Evolutionary conservation across 257 asterid species (phyloP), one percentile per base, ranked within the genome.

Genomic region (Handroanthus guayacan): DNA sequence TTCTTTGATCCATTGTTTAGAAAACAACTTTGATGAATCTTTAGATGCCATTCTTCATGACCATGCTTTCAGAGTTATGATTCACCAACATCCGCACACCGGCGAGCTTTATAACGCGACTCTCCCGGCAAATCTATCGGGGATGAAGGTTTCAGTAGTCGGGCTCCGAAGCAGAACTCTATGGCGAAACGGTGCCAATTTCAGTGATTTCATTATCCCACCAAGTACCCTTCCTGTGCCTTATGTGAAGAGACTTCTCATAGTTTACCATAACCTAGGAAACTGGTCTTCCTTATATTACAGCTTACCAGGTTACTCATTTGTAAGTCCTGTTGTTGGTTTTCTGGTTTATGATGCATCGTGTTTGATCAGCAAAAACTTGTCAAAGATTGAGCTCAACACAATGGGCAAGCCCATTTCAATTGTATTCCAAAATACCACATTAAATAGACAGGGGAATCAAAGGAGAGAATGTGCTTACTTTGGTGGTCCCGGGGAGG

Each of bases 111-210:
- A 91, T 83, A 75, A 82, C 2, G 91, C 93, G 34, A 78, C 75
- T 56, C 89, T 91, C 69, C 97, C 98, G 1, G 71, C 85, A 6
- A 84, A 68, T 75, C 86, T 89, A 11, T 85, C 97, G 2, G 96
- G 95, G n/a, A 89, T 93, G 81, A 82, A 82, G 58, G 83, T 89
- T 52, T 81, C 96, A 0, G 81, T 78, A 0, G 83, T 89, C 3
- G 86, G 90, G 18, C 84, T 93, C 69, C 81, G 97, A 78, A 91
- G 92, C 92, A 80, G 76, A 61, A 91, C 96, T 31, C 82, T 88
- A 1, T 88, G 91, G 91, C 77, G 78, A 70, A 76, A 77, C 61
- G 98, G 96, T 4, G 91, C 94, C 36, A 89, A 89, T 60, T 86
- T 91, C 82, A 90, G 93, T 9, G 76, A 77, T 43, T 81, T 93